Evolutionary conservation across 2,329 filamentous ascomycete genomes (phyloP).

Genomic region (Penicillium sp.): DNA sequence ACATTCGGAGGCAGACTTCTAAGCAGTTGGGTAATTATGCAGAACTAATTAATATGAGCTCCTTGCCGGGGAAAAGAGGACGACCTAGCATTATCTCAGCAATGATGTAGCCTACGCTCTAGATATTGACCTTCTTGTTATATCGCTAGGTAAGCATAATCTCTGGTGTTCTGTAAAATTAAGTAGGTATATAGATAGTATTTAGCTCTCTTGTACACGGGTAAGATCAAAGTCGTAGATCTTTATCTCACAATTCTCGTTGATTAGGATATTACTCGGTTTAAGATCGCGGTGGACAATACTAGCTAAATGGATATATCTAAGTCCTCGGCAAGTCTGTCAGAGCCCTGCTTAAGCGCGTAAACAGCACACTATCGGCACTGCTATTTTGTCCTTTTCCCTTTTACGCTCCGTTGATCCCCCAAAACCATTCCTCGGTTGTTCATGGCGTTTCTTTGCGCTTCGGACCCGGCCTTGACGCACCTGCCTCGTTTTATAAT

Average conservation of each 20-base stretch:
- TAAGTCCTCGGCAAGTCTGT: slow-evolving; percentile 92
- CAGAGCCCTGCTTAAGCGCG: no score
- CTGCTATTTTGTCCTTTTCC: no score
- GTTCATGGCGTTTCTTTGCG: no score
- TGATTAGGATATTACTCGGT: slow-evolving; percentile 97
- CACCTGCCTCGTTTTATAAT: no score
- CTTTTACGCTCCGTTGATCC: no score
- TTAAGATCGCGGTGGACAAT: slow-evolving; percentile 97
- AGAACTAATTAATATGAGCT: slow-evolving; percentile 99
- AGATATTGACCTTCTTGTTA: slow-evolving; percentile 97
- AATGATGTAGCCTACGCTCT: slow-evolving; percentile 98
- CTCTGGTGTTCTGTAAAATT: slow-evolving; percentile 97
- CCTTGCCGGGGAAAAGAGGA: slow-evolving; percentile 95
- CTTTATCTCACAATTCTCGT: slow-evolving; percentile 99
- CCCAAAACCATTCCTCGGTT: no score
- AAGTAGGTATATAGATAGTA: slow-evolving; percentile 98
- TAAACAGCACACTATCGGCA: no score
- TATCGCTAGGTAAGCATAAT: slow-evolving; percentile 99
- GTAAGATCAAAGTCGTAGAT: slow-evolving; percentile 98
- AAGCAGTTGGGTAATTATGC: slow-evolving; percentile 96
- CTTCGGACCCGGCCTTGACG: no score
- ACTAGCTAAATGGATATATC: slow-evolving; percentile 97
- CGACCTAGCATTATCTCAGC: slow-evolving; percentile 98
- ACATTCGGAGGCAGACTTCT: slow-evolving; percentile 96
- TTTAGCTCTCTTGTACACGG: slow-evolving; percentile 96